Conservation (phyloP, 2,329 filamentous ascomycete genomes). For the Aureobasidium sp. region DNA sequence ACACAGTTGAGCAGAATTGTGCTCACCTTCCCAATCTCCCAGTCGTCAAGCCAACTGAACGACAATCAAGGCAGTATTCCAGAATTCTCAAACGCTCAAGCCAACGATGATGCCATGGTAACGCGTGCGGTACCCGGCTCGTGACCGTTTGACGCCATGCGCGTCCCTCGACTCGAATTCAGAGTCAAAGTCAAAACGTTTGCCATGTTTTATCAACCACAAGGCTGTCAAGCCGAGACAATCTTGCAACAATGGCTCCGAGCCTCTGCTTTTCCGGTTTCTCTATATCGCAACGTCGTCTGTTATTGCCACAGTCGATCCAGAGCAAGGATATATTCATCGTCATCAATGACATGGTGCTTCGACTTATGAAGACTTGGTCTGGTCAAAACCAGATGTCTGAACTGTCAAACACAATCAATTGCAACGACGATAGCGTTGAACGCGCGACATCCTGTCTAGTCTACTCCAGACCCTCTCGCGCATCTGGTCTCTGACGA, state of each 20-base stretch:
- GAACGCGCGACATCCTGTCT: too few species aligned
- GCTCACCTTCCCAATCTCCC: background rate
- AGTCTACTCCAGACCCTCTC: too few species aligned
- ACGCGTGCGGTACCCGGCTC: background rate
- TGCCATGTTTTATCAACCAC: background rate
- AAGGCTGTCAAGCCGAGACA: constrained; percentile 12
- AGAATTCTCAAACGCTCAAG: constrained; percentile 4
- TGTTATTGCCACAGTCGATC: background rate
- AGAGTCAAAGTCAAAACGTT: background rate
- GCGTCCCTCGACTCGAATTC: background rate
- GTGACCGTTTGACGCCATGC: constrained; percentile 3
- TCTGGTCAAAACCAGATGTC: background rate
- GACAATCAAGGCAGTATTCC: constrained; percentile 11
- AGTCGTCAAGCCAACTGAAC: constrained; percentile 14
- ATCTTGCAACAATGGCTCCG: constrained; percentile 4
- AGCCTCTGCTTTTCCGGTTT: background rate
- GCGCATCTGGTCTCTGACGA: too few species aligned
- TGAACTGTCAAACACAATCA: background rate
- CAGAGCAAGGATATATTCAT: background rate
- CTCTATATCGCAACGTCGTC: background rate
- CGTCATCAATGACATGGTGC: background rate
- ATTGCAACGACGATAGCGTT: background rate
- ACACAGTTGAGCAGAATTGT: background rate
- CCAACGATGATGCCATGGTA: background rate
- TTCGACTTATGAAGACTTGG: background rate